These are phyloP conservation scores for Tagetes patula DNA, from an alignment of 129 eudicot species.

Conservation along the genomic window DNA sequence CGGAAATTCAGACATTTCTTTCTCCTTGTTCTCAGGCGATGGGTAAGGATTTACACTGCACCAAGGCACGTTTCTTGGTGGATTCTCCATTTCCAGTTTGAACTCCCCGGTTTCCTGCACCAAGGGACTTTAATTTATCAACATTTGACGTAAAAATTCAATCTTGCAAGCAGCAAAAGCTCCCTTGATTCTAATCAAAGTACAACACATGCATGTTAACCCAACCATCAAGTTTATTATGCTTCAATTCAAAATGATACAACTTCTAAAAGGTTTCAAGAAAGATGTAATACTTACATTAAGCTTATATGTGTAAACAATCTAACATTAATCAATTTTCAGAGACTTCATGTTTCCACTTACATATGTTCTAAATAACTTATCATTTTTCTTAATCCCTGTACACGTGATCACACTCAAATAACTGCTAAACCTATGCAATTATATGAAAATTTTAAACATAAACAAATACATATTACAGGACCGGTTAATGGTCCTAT, in stretches of 20 bases:
- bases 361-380: not conserved
- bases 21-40: conserved; percentile 39
- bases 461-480: too few species aligned
- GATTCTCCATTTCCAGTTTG: conserved; percentile 66
- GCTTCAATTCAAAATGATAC: not conserved
- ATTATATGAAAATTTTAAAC: too few species aligned
- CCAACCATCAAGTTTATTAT: not conserved
- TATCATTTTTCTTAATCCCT: not conserved
- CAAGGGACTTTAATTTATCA: not conserved
- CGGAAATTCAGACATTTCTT: conserved; percentile 57
- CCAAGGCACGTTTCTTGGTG: conserved; percentile 77
- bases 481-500: too few species aligned
- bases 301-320: not conserved
- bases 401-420: not conserved
- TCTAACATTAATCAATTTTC: not conserved
- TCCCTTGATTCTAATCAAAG: not conserved
- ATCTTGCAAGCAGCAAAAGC: not conserved
- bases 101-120: conserved; percentile 64
- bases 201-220: not conserved
- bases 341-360: not conserved
- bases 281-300: not conserved
- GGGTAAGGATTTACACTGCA: conserved; percentile 90
- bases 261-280: not conserved
- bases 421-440: too few species aligned
- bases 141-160: not conserved